A percentile compares a stretch with the other conserved stretches of the same genome.
Conservation (phyloP, 2,329 filamentous ascomycete genomes). For the Microdochium nivale region DNA sequence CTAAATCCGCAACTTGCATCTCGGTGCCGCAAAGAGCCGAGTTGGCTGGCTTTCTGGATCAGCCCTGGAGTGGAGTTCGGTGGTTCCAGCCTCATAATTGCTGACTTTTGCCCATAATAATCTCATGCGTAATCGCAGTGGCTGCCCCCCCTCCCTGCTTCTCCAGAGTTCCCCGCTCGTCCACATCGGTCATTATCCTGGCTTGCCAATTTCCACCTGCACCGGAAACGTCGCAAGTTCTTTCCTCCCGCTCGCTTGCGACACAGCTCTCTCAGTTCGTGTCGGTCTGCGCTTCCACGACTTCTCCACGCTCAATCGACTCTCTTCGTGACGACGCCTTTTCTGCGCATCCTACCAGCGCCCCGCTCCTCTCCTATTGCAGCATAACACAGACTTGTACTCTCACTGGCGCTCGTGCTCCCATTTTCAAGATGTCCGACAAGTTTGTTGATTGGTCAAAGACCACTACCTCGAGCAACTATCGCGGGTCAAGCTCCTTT, state of each 20-base stretch:
- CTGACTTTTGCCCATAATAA: background rate
- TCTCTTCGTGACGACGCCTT: too few relatives aligned
- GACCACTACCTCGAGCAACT: slow-evolving; percentile 47
- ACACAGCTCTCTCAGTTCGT: too few relatives aligned
- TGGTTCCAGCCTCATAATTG: too few relatives aligned
- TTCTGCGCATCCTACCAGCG: too few relatives aligned
- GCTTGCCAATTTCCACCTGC: background rate
- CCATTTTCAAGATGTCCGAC: slow-evolving; percentile 16
- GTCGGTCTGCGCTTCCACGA: too few relatives aligned
- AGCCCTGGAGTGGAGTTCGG: too few relatives aligned
- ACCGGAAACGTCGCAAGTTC: background rate
- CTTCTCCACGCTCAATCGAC: too few relatives aligned
- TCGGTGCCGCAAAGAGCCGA: too few relatives aligned
- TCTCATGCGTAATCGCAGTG: background rate
- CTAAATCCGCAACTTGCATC: too few relatives aligned
- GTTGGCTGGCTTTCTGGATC: too few relatives aligned
- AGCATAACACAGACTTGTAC: background rate
- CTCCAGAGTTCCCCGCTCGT: background rate
- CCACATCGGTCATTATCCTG: background rate
- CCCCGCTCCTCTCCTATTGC: background rate
- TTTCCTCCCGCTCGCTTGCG: too few relatives aligned
- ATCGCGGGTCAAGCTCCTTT: slow-evolving; percentile 62
- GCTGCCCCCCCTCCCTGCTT: background rate
- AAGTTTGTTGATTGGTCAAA: slow-evolving; percentile 45
- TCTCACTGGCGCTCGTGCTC: background rate